phyloP scores from a whole-genome alignment of 2,329 filamentous ascomycete genomes.

The Trichoderma arundinaceum region DNA sequence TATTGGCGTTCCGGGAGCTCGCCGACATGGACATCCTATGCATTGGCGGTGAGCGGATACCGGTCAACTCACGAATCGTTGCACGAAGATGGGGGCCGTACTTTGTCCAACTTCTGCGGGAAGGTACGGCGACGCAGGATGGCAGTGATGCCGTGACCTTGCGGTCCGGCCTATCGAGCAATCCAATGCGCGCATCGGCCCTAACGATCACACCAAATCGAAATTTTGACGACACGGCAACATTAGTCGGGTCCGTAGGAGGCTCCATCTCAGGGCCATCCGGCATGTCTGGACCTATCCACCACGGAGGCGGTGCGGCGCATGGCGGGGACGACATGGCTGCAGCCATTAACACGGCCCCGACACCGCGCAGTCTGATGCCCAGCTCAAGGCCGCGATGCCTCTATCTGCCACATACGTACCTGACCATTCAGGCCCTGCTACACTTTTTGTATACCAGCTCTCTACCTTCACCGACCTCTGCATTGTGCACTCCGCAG shows the following conservation, averaged over 20 bases:
- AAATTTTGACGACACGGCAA: slow-evolving; percentile 54
- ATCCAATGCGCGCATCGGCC: slow-evolving; percentile 74
- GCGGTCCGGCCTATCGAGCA: slow-evolving; percentile 64
- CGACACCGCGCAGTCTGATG: slow-evolving; percentile 62
- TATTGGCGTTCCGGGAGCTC: slow-evolving; percentile 79
- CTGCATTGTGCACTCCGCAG: slow-evolving; percentile 86
- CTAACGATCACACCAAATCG: slow-evolving; percentile 80
- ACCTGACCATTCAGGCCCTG: slow-evolving; percentile 85
- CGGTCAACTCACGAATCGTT: slow-evolving; percentile 89
- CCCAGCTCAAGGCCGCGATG: slow-evolving; percentile 76
- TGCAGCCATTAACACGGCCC: slow-evolving; percentile 57
- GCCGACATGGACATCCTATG: slow-evolving; percentile 97
- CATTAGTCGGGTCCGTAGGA: slow-evolving; percentile 51
- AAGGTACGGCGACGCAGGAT: slow-evolving; percentile 74
- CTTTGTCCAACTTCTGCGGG: slow-evolving; percentile 88
- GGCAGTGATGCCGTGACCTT: slow-evolving; percentile 78
- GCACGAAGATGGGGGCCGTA: slow-evolving; percentile 92
- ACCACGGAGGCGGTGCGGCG: slow-evolving; percentile 47
- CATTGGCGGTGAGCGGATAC: slow-evolving; percentile 86
- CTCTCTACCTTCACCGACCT: slow-evolving; percentile 76
- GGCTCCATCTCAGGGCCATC: slow-evolving; percentile 48
- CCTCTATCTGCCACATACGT: slow-evolving; percentile 91
- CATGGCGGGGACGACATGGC: slow-evolving; percentile 32
- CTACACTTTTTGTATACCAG: slow-evolving; percentile 95
- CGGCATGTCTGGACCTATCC: slow-evolving; percentile 53